phyloP scores from a whole-genome alignment of 164 flowering plant species.

The Berberis thunbergii region DNA sequence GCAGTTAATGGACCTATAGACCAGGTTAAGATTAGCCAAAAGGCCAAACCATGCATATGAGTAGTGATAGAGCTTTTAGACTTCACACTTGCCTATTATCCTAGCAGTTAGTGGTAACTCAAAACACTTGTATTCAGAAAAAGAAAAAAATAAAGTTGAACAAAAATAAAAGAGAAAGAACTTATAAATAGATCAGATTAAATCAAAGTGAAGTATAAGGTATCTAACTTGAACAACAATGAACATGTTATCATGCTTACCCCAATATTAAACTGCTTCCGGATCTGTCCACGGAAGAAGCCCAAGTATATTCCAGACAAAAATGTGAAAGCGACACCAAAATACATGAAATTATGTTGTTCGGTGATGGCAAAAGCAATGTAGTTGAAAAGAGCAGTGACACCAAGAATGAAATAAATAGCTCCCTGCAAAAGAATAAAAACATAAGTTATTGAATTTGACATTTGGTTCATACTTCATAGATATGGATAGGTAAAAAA shows the following conservation, averaged over 20 bases:
- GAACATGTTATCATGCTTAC: conserved; percentile 24
- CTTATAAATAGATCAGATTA: background rate
- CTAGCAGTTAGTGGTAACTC: too few species aligned
- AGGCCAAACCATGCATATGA: too few species aligned
- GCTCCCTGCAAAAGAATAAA: conserved; percentile 46
- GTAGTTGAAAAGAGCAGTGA: conserved; percentile 32
- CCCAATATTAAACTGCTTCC: conserved; percentile 75
- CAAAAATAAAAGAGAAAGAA: background rate
- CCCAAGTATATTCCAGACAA: conserved; percentile 52
- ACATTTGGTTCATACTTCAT: background rate
- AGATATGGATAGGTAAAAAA: background rate
- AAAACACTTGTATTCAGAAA: background rate
- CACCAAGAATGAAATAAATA: conserved; percentile 36
- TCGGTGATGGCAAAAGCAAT: conserved; percentile 50
- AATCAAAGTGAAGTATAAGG: background rate
- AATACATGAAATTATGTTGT: conserved; percentile 49
- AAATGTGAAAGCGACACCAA: conserved; percentile 49
- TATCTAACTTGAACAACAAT: background rate
- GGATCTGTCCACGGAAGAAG: conserved; percentile 54
- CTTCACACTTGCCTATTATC: too few species aligned
- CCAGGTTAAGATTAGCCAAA: too few species aligned
- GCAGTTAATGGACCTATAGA: too few species aligned
- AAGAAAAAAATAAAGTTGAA: too few species aligned
- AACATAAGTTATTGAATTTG: background rate
- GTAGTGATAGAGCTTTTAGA: too few species aligned